Conservation (phyloP, 768 basidiomycete genomes). For the Hericium alpestre region DNA sequence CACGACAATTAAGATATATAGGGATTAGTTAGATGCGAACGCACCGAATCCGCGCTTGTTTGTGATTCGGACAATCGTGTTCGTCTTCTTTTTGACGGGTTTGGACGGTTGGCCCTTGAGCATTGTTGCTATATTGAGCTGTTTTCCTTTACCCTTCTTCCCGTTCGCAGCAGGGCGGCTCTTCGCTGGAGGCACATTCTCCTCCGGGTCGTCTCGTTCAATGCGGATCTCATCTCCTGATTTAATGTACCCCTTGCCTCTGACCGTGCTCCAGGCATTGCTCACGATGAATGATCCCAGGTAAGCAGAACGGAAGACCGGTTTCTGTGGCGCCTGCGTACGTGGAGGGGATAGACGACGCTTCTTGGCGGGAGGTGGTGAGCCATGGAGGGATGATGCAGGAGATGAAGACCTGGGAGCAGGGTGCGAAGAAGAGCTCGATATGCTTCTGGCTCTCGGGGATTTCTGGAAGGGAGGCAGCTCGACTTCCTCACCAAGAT, state of each 20-base stretch:
- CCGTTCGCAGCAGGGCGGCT: constrained; percentile 12
- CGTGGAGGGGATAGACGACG: constrained; percentile 26
- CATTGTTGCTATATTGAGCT: constrained; percentile 57
- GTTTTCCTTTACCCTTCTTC: constrained; percentile 37
- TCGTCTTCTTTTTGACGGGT: constrained; percentile 42
- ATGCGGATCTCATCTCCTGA: constrained; percentile 49
- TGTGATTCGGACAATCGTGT: constrained; percentile 57
- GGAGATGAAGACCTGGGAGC: constrained; percentile 20
- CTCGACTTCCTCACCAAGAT: constrained; percentile 5
- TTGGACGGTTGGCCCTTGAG: constrained; percentile 45
- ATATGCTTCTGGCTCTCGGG: constrained; percentile 1
- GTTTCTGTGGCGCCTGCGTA: neutral
- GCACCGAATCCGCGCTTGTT: constrained; percentile 58
- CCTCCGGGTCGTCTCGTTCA: constrained; percentile 41
- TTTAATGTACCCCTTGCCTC: constrained; percentile 61
- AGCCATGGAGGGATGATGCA: constrained; percentile 8
- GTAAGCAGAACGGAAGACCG: constrained; percentile 30
- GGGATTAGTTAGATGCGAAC: neutral
- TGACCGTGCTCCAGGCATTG: constrained; percentile 73
- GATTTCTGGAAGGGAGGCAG: neutral
- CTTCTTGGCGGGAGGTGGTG: constrained; percentile 37
- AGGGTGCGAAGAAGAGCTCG: constrained; percentile 18
- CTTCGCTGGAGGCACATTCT: constrained; percentile 8
- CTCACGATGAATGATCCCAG: constrained; percentile 59
- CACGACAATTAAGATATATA: neutral